Conservation (phyloP, 352 stramenopile species). For the Phytophthora uliginosa region DNA sequence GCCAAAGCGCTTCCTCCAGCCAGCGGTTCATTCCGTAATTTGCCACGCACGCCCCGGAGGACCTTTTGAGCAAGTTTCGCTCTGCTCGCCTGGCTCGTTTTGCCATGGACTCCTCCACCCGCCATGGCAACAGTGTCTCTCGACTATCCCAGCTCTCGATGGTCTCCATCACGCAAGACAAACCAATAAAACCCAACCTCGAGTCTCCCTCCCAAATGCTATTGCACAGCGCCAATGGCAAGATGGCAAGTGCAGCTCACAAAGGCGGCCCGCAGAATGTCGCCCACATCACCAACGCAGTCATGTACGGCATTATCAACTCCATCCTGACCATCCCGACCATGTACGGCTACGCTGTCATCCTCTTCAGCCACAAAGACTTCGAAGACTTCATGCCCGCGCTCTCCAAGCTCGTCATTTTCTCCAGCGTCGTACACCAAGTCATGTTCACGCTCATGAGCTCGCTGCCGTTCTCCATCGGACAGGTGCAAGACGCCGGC, state of each 20-base stretch:
- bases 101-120: constrained; percentile 14
- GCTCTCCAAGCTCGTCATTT: constrained; percentile 96
- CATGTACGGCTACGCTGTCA: constrained; percentile 97
- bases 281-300: constrained; percentile 62
- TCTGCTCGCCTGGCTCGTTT: background rate
- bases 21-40: constrained; percentile 25
- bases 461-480: constrained; percentile 97
- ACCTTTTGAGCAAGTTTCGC: background rate
- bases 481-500: constrained; percentile 98
- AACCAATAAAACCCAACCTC: constrained; percentile 20
- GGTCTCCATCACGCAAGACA: constrained; percentile 23
- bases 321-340: constrained; percentile 94
- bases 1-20: background rate
- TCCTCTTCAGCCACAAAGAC: constrained; percentile 95
- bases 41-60: background rate
- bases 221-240: constrained; percentile 22
- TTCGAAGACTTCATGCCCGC: constrained; percentile 88
- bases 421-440: constrained; percentile 96
- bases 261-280: constrained; percentile 8
- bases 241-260: constrained; percentile 4
- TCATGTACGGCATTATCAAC: constrained; percentile 93
- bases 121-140: constrained; percentile 17
- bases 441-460: constrained; percentile 90
- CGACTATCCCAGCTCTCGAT: constrained; percentile 23
- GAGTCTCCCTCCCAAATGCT: constrained; percentile 38